These are phyloP conservation scores for Spinacia oleracea DNA, from an alignment of 179 eudicot genomes.

Conservation along the genomic window DNA sequence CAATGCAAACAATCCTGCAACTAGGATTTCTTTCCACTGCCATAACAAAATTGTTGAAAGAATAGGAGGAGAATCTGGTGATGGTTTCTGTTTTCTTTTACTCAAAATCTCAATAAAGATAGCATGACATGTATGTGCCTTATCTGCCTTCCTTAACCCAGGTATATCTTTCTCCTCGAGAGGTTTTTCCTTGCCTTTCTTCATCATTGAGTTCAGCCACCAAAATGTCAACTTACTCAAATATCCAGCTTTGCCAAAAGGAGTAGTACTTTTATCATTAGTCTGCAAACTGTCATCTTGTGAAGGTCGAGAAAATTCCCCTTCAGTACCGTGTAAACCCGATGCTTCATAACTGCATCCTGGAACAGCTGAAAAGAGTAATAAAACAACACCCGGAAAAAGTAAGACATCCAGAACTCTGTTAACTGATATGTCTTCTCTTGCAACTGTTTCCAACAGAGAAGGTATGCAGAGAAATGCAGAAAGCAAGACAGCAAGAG, in stretches of 20 bases:
- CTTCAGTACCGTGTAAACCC: not conserved
- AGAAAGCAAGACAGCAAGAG: not conserved
- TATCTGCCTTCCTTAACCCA: not conserved
- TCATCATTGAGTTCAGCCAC: not conserved
- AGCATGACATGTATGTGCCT: not conserved
- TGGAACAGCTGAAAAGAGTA: not conserved
- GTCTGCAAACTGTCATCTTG: not conserved
- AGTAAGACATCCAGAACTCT: not conserved
- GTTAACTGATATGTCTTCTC: not conserved
- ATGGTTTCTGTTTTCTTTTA: not conserved
- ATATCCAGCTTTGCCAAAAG: not conserved
- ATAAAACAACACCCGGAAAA: not conserved
- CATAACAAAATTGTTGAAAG: constrained; percentile 17
- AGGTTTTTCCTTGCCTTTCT: not conserved
- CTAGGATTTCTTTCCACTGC: constrained; percentile 30
- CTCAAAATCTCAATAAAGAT: not conserved
- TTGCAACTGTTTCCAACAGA: not conserved
- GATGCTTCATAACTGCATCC: not conserved
- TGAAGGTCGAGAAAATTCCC: not conserved
- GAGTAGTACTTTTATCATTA: not conserved
- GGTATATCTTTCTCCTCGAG: not conserved
- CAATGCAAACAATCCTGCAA: constrained; percentile 38
- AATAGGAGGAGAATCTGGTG: not conserved
- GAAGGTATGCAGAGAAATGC: not conserved
- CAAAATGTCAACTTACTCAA: not conserved